phyloP scores from a whole-genome alignment of 2,329 filamentous ascomycete genomes.

The Juglanconis sp. region DNA sequence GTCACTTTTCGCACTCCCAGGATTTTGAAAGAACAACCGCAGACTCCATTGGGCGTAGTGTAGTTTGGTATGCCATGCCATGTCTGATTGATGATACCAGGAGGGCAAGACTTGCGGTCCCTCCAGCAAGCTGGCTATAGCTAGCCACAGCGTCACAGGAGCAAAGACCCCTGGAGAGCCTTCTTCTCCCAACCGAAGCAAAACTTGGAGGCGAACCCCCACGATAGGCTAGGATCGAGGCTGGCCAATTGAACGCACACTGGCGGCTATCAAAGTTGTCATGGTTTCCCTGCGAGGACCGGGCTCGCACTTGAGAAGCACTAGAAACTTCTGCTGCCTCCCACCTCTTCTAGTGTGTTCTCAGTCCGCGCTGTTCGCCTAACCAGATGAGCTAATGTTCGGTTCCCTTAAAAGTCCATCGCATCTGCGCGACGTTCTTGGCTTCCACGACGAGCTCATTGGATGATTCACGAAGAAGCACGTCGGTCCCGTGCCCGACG shows the following conservation, averaged over 20 bases:
- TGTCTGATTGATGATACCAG: no score
- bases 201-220: no score
- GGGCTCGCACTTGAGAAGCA: not conserved
- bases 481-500: not conserved
- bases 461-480: not conserved
- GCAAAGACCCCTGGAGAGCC: no score
- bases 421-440: not conserved
- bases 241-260: conserved; percentile 5
- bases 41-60: no score
- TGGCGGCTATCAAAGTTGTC: conserved; percentile 17
- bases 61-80: no score
- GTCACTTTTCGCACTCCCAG: no score
- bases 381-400: not conserved
- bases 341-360: not conserved
- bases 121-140: no score
- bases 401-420: not conserved
- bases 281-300: conserved; percentile 6
- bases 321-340: not conserved
- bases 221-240: not conserved
- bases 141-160: no score
- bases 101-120: no score
- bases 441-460: not conserved
- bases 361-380: not conserved
- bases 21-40: no score
- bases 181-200: no score